Evolutionary conservation across 352 stramenopile species (phyloP), one percentile per base, ranked within the genome.

Genomic region (Phytopythium kandeliae): DNA sequence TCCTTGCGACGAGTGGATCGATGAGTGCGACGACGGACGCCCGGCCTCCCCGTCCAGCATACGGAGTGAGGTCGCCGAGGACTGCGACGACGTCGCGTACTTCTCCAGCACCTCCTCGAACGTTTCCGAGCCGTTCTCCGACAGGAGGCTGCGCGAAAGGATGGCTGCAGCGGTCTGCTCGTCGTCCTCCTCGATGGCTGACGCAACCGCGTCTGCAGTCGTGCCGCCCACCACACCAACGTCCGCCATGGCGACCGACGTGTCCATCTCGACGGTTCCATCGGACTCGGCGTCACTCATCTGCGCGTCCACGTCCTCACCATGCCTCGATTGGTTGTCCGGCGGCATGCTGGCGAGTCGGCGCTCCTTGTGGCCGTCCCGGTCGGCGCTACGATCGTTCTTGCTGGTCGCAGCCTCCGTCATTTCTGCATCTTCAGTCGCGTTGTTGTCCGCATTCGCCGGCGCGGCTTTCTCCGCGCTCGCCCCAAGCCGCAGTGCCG

Each of bases 91-190:
- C 31, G 73, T 78, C 30, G 73, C 70, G 48, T 84, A 84, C 38
- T 79, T 68, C 16, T 66, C 43, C 48, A 81, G 79, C 26, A 84
- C 73, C 37, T 84, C 65, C 25, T 84, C 70, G 25, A 84, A 79
- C 28, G 62, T 75, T 47, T 84, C 70, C 9, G 74, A 55, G 22
- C 60, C 42, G 50, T 77, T 66, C 15, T 78, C 62, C 17, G 74
- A 55, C 25, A 78, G 43, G 12, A 62, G 65, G 43, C 63, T 76
- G 7, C 34, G 60, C 44, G 66, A 67, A 21, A 71, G 35, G 11
- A 66, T 64, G 7, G 53, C 48, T 16, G 66, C 47, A 2, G 69
- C 58, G 9, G 62, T 43, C 28, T 54, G 42, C n/a, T 55, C 52
- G 22, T 67, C 48, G 2, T 54, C 52, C 13, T 45, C 42, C 26